Evolutionary conservation across 352 stramenopile genomes (phyloP).

Genomic region (Pythium periplocum): DNA sequence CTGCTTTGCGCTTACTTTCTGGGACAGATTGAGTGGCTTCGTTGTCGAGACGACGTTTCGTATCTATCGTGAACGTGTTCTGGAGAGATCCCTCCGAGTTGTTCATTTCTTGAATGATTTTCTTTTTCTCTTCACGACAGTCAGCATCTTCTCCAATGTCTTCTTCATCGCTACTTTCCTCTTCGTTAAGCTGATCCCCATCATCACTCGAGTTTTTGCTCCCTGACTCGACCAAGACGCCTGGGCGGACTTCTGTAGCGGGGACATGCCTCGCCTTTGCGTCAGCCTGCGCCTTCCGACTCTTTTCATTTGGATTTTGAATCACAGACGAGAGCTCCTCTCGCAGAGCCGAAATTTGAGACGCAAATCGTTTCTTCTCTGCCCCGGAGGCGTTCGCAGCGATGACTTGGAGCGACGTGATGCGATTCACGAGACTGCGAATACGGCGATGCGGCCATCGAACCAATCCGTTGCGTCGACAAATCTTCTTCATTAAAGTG

Average conservation of each 20-base stretch:
- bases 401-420: constrained; percentile 71
- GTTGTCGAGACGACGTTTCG: not conserved
- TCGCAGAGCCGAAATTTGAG: constrained; percentile 51
- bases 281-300: constrained; percentile 65
- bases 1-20: constrained; percentile 8
- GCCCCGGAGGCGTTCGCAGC: constrained; percentile 34
- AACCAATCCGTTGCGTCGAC: constrained; percentile 69
- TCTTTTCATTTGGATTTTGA: constrained; percentile 84
- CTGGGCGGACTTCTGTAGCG: constrained; percentile 9
- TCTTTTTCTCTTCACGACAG: not conserved
- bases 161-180: constrained; percentile 7
- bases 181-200: constrained; percentile 13
- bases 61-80: not conserved
- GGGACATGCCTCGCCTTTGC: constrained; percentile 23
- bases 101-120: not conserved
- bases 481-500: constrained; percentile 88
- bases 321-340: constrained; percentile 74
- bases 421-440: constrained; percentile 76
- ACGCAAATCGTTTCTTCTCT: constrained; percentile 58
- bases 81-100: not conserved
- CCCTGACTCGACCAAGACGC: not conserved
- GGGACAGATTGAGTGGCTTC: not conserved
- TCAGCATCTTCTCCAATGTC: constrained; percentile 13
- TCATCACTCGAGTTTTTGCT: constrained; percentile 4
- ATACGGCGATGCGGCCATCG: constrained; percentile 82